Base-by-base conservation (phyloP, 345 rosid species). In the Euphorbia pulcherrima region DNA sequence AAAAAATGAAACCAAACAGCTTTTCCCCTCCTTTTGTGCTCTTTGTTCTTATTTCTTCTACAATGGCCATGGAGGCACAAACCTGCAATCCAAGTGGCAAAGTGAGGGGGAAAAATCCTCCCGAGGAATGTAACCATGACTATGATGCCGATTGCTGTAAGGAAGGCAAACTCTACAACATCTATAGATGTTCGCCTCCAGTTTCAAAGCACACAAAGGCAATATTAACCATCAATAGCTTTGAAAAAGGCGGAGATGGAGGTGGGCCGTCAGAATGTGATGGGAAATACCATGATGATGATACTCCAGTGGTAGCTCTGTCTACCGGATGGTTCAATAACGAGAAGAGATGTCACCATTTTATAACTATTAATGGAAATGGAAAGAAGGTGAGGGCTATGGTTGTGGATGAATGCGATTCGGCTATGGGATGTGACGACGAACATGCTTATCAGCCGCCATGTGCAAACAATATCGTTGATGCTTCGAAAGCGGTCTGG, bases 391-490 rank as follows among this genome's bases (percentile, higher is more conserved):
- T 50, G 13, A 64, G 57, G 47, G 75, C 65, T 26, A 56, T 13
- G 28, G 65, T 64, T 4, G 64, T 72, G 11, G 69, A 58, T 64
- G 69, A 72, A 33, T 64, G 75, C 3, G 75, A 72, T 57, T 57
- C 69, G 1, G 17, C 69, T 3, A 13, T 7, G 57, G 75, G 75
- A 7, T 64, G 75, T 33, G 69, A 72, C n/a, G 13, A 1, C 0
- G 58, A 46, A 1, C 69, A 72, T 57, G 46, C 2, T 13, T 72
- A 56, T 52, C 70, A 64, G 40, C 75, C 75, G 17, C 70, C 70
- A 8, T 72, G 70, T 17, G 10, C 27, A 0, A 57, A 47, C 29
- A 72, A 72, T 13, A 64, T 71, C 5, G 74, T 64, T 0, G 74
- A 63, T 56, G 69, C 64, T n/a, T 64, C 64, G 3, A 64, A 39